Percentiles rank a stretch among this genome's conserved stretches.
phyloP scores from a whole-genome alignment of 1,284 basidiomycete species.

The Cutaneotrichosporon sp. region DNA sequence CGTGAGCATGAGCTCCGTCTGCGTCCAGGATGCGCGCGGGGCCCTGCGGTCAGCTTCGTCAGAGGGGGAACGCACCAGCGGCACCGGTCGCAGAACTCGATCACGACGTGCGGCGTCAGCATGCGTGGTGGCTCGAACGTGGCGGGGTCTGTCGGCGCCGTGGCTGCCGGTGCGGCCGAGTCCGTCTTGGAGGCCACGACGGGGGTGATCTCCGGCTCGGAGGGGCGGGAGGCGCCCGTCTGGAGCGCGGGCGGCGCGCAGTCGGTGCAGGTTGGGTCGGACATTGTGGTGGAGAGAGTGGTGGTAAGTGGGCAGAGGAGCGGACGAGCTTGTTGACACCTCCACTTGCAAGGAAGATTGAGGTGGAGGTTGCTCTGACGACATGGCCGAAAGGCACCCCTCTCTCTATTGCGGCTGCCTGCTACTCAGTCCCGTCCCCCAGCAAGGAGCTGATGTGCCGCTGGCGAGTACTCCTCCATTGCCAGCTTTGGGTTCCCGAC shows the following conservation, averaged over 20 bases:
- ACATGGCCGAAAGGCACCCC: no score
- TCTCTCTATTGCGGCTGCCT: no score
- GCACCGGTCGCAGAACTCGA: conserved; percentile 80
- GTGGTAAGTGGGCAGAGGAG: background rate
- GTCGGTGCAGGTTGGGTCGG: background rate
- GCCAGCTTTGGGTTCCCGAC: no score
- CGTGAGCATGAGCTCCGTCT: conserved; percentile 84
- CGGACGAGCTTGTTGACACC: background rate
- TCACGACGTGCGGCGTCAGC: conserved; percentile 54
- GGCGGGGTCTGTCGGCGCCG: background rate
- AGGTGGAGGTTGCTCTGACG: background rate
- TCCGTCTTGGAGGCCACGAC: background rate
- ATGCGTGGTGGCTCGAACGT: conserved; percentile 65
- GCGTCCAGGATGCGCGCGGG: conserved; percentile 76
- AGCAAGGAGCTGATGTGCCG: no score
- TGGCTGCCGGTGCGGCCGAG: background rate
- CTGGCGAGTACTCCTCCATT: no score
- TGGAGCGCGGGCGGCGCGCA: background rate
- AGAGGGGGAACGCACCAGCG: conserved; percentile 58
- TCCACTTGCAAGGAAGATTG: background rate
- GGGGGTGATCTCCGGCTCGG: background rate
- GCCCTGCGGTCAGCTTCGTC: conserved; percentile 54
- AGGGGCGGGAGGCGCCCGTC: background rate
- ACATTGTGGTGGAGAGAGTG: background rate
- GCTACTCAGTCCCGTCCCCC: no score